These are phyloP conservation scores for Discostella pseudostelligera DNA, from an alignment of 108 stramenopile species.

Conservation along the genomic window DNA sequence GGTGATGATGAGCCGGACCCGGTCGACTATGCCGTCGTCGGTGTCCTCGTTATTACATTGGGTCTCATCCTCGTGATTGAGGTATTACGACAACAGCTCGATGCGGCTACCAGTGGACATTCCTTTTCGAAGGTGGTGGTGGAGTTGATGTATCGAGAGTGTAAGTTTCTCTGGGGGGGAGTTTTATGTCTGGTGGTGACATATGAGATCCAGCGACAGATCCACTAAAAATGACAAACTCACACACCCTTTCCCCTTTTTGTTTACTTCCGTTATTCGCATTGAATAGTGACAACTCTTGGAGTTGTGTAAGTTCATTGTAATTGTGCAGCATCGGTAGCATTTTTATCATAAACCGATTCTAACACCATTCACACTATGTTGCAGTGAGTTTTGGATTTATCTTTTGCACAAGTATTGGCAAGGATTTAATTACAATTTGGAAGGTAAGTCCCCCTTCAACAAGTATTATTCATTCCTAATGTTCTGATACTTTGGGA, in stretches of 20 bases:
- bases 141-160: constrained; percentile 73
- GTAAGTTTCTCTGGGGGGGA: constrained; percentile 39
- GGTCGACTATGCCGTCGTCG: constrained; percentile 60
- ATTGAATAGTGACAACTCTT: constrained; percentile 38
- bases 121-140: constrained; percentile 75
- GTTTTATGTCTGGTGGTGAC: not conserved
- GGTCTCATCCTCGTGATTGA: constrained; percentile 70
- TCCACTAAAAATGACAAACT: too few relatives aligned
- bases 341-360: too few relatives aligned
- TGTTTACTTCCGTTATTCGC: too few relatives aligned
- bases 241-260: too few relatives aligned
- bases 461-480: not conserved
- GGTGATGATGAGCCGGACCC: constrained; percentile 9
- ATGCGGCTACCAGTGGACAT: constrained; percentile 58
- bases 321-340: not conserved
- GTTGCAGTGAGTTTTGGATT: constrained; percentile 56
- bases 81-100: constrained; percentile 48
- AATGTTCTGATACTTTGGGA: not conserved
- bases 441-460: constrained; percentile 36
- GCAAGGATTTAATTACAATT: constrained; percentile 44
- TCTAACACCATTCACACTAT: constrained; percentile 3
- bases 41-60: constrained; percentile 64
- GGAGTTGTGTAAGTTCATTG: constrained; percentile 39
- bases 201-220: not conserved
- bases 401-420: constrained; percentile 67